These are phyloP conservation scores for Cucurbita maxima DNA, from an alignment of 306 rosid genomes.

Conservation along the genomic window DNA sequence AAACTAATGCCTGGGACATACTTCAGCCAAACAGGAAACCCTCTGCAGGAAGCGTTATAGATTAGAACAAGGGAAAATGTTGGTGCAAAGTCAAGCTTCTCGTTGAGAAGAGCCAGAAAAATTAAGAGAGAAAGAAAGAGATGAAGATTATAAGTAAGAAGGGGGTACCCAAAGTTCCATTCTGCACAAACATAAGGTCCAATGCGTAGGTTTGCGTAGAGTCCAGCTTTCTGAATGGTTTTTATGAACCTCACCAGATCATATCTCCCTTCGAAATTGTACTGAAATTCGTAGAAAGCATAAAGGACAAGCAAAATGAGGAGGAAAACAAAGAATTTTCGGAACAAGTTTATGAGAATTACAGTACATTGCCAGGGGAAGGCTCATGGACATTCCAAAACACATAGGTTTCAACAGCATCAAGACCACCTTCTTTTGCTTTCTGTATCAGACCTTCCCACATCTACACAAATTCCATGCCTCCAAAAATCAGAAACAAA, in stretches of 20 bases:
- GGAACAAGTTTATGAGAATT: background rate
- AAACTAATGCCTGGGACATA: constrained; percentile 96
- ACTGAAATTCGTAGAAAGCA: constrained; percentile 33
- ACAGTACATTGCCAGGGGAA: constrained; percentile 76
- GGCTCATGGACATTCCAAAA: constrained; percentile 98
- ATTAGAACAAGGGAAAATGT: background rate
- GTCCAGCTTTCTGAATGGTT: constrained; percentile 79
- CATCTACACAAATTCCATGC: constrained; percentile 39
- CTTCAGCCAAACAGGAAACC: constrained; percentile 98
- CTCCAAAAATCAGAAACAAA: background rate
- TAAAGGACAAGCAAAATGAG: constrained; percentile 6
- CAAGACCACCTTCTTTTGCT: constrained; percentile 92
- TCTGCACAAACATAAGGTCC: constrained; percentile 99
- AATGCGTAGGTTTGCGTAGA: constrained; percentile 86
- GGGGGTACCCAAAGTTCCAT: constrained; percentile 90
- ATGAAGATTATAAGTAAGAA: background rate
- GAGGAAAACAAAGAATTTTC: background rate
- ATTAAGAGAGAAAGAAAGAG: background rate
- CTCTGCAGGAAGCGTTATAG: constrained; percentile 32
- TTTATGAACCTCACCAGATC: constrained; percentile 84
- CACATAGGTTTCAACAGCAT: constrained; percentile 86
- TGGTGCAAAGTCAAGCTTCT: background rate
- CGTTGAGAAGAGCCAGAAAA: background rate
- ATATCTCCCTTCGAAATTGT: constrained; percentile 78
- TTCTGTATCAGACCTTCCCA: constrained; percentile 96